Evolutionary conservation across 768 basidiomycete species (phyloP), one percentile per base, ranked within the genome.

Genomic region (Tylopilus sp.): DNA sequence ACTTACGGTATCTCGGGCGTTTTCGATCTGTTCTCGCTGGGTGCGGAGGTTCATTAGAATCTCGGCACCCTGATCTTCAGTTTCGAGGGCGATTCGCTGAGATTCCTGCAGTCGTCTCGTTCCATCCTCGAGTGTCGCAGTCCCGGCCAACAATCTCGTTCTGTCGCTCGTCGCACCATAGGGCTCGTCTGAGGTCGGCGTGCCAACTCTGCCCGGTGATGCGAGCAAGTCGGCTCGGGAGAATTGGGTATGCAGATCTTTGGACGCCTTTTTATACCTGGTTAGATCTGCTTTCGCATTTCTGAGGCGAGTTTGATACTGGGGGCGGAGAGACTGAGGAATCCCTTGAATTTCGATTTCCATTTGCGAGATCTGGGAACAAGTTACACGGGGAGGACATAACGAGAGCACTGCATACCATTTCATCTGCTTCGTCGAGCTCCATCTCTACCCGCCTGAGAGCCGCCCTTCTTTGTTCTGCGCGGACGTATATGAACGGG

Each of bases 321-420:
- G 81, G 0, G 85, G 73, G 46, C 88, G 83, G 61, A 94, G 78
- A 21, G 89, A 87, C 64, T 90, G 86, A 1, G 94, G 93, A 66
- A 98, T 93, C 12, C 92, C 89, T 63, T 94, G 93, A 8, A 96
- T 86, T 74, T 99, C 97, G 53, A 99, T 88, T 74, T 98, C 96
- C 96, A 99, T 97, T 81, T 99, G 97, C 43, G 93, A 93, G 59
- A 98, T 82, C 96, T 98, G 60, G 4, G 46, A 19, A 45, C 30
- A 29, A 41, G 55, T 57, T 22, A 48, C 37, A 37, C 13, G 45
- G 48, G 22, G 36, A 47, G 54, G 30, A 22, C 12, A 36, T 16
- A 26, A 30, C 14, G 28, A 52, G 22, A 13, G 29, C 16, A 17
- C 31, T 10, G 64, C 82, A 44, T 63, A 88, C 95, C 83, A 98